These are phyloP conservation scores for Cornus suecica DNA, from an alignment of 148 eudicot species.

Conservation along the genomic window DNA sequence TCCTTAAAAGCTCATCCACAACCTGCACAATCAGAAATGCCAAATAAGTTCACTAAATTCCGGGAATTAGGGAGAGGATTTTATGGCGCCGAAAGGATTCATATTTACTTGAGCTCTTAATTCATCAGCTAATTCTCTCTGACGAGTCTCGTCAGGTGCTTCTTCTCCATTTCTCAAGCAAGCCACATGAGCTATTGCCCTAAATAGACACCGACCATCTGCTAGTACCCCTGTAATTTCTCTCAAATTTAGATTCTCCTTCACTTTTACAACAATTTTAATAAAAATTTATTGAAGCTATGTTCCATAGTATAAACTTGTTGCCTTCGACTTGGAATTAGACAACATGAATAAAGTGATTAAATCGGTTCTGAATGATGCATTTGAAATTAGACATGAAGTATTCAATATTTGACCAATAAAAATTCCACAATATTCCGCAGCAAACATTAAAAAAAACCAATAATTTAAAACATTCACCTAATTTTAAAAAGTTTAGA, in stretches of 20 bases:
- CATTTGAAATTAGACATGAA: too few relatives aligned
- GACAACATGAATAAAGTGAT: too few relatives aligned
- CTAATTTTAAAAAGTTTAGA: too few relatives aligned
- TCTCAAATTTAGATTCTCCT: background rate
- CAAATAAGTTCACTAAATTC: background rate
- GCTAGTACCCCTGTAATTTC: constrained; percentile 47
- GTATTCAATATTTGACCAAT: too few relatives aligned
- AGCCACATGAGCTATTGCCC: constrained; percentile 76
- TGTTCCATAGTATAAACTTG: background rate
- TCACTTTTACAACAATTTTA: background rate
- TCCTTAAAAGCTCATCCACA: constrained; percentile 70
- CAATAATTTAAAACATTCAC: too few relatives aligned
- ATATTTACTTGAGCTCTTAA: constrained; percentile 64
- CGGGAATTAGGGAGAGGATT: background rate
- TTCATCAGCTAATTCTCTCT: constrained; percentile 75
- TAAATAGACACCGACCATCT: constrained; percentile 76
- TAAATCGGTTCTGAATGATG: too few relatives aligned
- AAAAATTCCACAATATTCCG: too few relatives aligned
- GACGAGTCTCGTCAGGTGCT: constrained; percentile 64
- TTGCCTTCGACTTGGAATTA: too few relatives aligned
- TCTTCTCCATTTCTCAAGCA: constrained; percentile 67
- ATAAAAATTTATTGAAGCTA: background rate
- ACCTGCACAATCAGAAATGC: constrained; percentile 36
- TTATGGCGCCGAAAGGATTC: background rate
- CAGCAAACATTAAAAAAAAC: too few relatives aligned